phyloP scores from a whole-genome alignment of 768 basidiomycete species.

The Rhizopogon vulgaris region DNA sequence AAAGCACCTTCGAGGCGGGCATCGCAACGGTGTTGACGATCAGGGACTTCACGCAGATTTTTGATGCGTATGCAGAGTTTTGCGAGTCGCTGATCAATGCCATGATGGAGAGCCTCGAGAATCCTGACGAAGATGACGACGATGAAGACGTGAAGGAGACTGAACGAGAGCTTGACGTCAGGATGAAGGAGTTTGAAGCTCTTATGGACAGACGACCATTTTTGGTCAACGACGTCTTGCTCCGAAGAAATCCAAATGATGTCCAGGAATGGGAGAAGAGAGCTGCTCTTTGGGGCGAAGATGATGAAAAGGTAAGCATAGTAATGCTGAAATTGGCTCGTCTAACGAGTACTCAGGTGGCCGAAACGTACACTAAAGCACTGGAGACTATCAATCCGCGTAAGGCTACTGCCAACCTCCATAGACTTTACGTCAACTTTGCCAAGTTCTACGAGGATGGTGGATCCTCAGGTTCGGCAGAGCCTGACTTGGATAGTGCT shows the following conservation, averaged over 20 bases:
- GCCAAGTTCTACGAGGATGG: constrained; percentile 98
- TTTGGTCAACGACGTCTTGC: constrained; percentile 90
- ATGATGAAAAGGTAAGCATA: constrained; percentile 80
- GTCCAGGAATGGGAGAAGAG: constrained; percentile 99
- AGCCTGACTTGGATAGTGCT: constrained; percentile 76
- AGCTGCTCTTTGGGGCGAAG: constrained; percentile 85
- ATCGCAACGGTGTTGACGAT: constrained; percentile 82
- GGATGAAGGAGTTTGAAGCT: constrained; percentile 91
- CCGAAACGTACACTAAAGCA: constrained; percentile 88
- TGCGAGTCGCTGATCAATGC: constrained; percentile 84
- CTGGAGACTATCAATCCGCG: constrained; percentile 83
- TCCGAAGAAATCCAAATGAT: constrained; percentile 92
- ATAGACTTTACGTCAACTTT: constrained; percentile 89
- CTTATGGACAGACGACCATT: constrained; percentile 94
- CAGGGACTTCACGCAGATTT: constrained; percentile 96
- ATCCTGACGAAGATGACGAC: constrained; percentile 71
- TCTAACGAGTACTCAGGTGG: constrained; percentile 48
- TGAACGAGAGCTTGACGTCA: constrained; percentile 76
- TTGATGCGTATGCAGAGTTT: constrained; percentile 95
- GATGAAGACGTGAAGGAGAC: constrained; percentile 72
- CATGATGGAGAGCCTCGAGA: constrained; percentile 79
- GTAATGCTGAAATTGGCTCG: not conserved
- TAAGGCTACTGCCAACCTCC: constrained; percentile 85
- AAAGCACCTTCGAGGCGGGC: constrained; percentile 82
- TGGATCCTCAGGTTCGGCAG: constrained; percentile 72